Base-by-base conservation (phyloP, 768 basidiomycete species). In the Paxillus ammoniavirescens region DNA sequence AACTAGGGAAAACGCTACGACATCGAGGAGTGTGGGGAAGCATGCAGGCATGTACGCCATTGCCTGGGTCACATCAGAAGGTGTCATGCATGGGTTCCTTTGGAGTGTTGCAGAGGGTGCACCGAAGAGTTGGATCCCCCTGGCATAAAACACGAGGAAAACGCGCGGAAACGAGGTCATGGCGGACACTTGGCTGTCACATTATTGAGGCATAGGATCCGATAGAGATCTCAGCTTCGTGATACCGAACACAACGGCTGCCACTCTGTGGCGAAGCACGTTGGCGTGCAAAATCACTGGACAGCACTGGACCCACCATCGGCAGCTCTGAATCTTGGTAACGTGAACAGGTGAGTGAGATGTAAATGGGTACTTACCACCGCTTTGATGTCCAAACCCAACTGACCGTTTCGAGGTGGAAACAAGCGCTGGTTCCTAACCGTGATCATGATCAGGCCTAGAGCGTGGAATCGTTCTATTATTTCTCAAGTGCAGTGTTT, bases 201-300 rank as follows among this genome's bases (percentile, higher is more conserved):
- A 49, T 36, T 58, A 28, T 31, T 41, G 46, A 46, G 50, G 55
- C 48, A 54, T 37, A 56, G 23, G 63, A 60, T 62, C 44, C 49
- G 28, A 47, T 54, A 42, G 21, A 21, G n/a, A 36, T 49, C 10
- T 50, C 42, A 14, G 38, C 26, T n/a, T n/a, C 40, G 14, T 46
- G 28, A 5, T 35, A 45, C 47, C 57, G 54, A 43, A 17, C 30
- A 48, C 30, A 45, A 45, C 50, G 50, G 55, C 21, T 26, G 30
- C 40, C 35, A 47, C 36, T 33, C 33, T 55, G 57, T 65, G 65
- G 65, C 60, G 23, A 56, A 52, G 45, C 51, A 66, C 57, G 58
- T 50, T 57, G 56, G 33, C 38, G 50, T 49, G 45, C 42, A 43
- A 28, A 28, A 35, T 3, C 31, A 33, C 31, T 26, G 26, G 26